Conservation (phyloP, 1,284 basidiomycete species). For the Anthracocystis setariae region DNA sequence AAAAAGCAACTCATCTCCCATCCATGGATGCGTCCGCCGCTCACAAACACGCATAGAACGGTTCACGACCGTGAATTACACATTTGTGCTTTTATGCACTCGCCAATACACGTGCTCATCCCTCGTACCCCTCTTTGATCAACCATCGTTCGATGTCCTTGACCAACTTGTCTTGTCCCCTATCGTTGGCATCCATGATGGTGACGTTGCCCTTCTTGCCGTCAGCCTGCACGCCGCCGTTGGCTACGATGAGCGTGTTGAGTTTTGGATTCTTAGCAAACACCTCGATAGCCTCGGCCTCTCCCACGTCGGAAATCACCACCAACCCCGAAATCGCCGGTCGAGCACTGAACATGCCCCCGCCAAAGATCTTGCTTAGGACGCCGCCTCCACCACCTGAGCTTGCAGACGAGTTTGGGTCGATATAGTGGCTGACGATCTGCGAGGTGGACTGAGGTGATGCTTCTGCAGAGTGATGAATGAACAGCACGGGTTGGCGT, state of each 20-base stretch:
- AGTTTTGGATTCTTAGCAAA: constrained; percentile 40
- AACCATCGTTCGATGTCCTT: constrained; percentile 48
- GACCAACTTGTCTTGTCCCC: constrained; percentile 24
- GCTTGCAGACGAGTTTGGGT: constrained; percentile 4
- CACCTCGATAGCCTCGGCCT: constrained; percentile 13
- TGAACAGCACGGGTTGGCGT: constrained; percentile 46
- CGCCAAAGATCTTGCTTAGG: constrained; percentile 32
- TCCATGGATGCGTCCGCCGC: neutral
- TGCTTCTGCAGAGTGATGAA: constrained; percentile 23
- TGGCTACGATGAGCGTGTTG: constrained; percentile 38
- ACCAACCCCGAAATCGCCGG: constrained; percentile 38
- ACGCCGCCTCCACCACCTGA: constrained; percentile 12
- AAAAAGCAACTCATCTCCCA: constrained; percentile 9
- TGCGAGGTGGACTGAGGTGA: constrained; percentile 1
- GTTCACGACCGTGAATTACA: neutral
- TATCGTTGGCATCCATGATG: constrained; percentile 10
- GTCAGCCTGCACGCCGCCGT: constrained; percentile 7
- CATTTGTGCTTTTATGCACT: neutral
- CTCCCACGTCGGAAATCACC: constrained; percentile 34
- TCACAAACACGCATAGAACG: neutral
- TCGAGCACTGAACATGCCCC: constrained; percentile 21
- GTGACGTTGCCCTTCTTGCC: constrained; percentile 26
- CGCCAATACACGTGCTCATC: constrained; percentile 3
- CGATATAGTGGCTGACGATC: constrained; percentile 36
- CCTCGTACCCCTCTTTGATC: constrained; percentile 41